Evolutionary conservation across 352 stramenopile species (phyloP), one percentile per base, ranked within the genome.

Genomic region (Phytophthora podocarpi): DNA sequence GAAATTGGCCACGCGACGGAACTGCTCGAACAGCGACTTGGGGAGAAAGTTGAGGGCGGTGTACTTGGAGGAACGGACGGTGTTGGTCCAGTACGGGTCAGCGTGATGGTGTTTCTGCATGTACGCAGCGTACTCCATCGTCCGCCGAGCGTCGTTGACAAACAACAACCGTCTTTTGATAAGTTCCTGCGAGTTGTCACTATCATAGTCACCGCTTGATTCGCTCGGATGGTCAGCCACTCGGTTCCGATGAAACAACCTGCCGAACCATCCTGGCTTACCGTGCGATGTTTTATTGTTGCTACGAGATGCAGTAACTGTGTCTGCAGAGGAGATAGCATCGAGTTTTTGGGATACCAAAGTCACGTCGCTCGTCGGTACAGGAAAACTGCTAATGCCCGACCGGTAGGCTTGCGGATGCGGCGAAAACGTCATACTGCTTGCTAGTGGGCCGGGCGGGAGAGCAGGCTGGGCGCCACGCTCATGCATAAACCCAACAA

Each of bases 11-110:
- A 98, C 88, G 30, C 93, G 85, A 27, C 95, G 89, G 74, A 99
- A 98, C 76, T 99, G 96, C 63, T 98, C 93, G 28, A 96, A 89
- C 42, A 98, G 86, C 37, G 93, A 96, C 82, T 98, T 90, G 37
- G 97, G 96, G 27, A 99, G 59, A 63, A 99, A 99, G 30, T 90
- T 98, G 24, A 98, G 48, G 3, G 96, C 10, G 11, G 95, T 97
- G 75, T 99, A 99, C 77, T 98, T 98, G 76, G 87, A 94, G 24
- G 93, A 97, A 20, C 76, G 64, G 24, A 98, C 85, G 5, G 57
- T 56, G 50, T 93, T 93, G 6, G 45, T 63, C 49, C 72, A 72
- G 59, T 89, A 89, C 16, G 60, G 51, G 0, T 81, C 67, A 1
- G 49, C 60, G 0, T 57, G 13, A 34, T 87, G 68, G 24, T 54